Evolutionary conservation across 768 basidiomycete species (phyloP).

Genomic region (Pisolithus orientalis): DNA sequence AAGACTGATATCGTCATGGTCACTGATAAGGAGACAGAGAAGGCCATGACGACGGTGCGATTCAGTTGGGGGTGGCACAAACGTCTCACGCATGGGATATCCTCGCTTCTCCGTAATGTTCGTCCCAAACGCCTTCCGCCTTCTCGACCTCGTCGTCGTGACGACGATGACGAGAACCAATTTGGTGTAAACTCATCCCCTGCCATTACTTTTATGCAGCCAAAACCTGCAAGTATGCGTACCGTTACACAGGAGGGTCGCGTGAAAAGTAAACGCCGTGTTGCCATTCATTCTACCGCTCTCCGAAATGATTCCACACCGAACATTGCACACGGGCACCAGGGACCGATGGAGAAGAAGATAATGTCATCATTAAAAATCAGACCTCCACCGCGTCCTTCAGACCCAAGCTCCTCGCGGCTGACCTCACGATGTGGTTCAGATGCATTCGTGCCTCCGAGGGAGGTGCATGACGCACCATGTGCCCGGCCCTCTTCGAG

Average conservation of each 20-base stretch:
- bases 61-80: conserved; percentile 57
- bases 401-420: neutral
- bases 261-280: conserved; percentile 26
- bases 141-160: conserved; percentile 9
- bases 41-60: conserved; percentile 60
- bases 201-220: conserved; percentile 14
- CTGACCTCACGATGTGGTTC: conserved; percentile 24
- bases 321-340: conserved; percentile 18
- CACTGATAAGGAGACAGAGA: conserved; percentile 69
- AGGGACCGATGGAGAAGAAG: conserved; percentile 30
- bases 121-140: conserved; percentile 21
- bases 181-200: conserved; percentile 30
- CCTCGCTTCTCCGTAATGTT: conserved; percentile 43
- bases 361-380: conserved; percentile 20
- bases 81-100: conserved; percentile 37
- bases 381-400: neutral
- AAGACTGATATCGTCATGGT: conserved; percentile 49
- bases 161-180: conserved; percentile 15
- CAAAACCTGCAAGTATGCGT: conserved; percentile 18
- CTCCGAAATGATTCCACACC: conserved; percentile 17
- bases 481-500: conserved; percentile 21
- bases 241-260: conserved; percentile 8
- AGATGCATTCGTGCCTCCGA: conserved; percentile 21
- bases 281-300: conserved; percentile 12
- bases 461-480: conserved; percentile 13